These are phyloP conservation scores for Karstenula rhodostoma DNA, from an alignment of 2,329 filamentous ascomycete genomes.

Conservation along the genomic window DNA sequence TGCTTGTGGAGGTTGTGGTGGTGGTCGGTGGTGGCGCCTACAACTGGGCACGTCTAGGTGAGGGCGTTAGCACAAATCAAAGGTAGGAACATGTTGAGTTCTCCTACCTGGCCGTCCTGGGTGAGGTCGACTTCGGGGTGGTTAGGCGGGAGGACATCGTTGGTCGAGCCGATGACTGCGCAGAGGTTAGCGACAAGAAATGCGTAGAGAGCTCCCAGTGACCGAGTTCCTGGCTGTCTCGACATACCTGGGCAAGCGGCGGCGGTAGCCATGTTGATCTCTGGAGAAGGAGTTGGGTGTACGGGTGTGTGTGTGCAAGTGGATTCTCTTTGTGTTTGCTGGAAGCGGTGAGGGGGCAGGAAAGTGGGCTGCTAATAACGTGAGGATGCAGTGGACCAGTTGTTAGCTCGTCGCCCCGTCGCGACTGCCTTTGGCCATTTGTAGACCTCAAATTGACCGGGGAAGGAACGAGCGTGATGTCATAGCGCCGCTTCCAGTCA, in stretches of 20 bases:
- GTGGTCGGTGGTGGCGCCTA: slow-evolving; percentile 56
- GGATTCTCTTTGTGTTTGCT: background rate
- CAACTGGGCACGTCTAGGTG: slow-evolving; percentile 50
- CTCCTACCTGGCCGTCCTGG: slow-evolving; percentile 48
- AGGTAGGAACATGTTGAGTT: background rate
- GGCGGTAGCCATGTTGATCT: slow-evolving; percentile 12
- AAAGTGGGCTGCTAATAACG: slow-evolving; percentile 6
- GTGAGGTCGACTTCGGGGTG: slow-evolving; percentile 51
- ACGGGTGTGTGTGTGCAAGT: no score
- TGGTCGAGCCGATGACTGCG: slow-evolving; percentile 52
- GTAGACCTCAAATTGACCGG: background rate
- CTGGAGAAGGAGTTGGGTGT: background rate
- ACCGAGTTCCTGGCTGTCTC: background rate
- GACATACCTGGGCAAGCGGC: slow-evolving; percentile 12
- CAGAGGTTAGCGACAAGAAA: background rate
- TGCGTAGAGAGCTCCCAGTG: background rate
- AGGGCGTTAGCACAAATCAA: background rate
- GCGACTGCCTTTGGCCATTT: slow-evolving; percentile 7
- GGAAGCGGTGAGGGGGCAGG: background rate
- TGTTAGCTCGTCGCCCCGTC: background rate
- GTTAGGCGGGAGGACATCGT: slow-evolving; percentile 54
- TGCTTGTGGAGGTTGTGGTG: slow-evolving; percentile 55
- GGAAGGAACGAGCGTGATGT: slow-evolving; percentile 4
- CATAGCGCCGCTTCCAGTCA: slow-evolving; percentile 4
- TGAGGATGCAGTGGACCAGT: background rate